A percentile compares a stretch with the other conserved stretches of the same genome.
phyloP scores from a whole-genome alignment of 106 monocot species.

The Allium cepa region DNA sequence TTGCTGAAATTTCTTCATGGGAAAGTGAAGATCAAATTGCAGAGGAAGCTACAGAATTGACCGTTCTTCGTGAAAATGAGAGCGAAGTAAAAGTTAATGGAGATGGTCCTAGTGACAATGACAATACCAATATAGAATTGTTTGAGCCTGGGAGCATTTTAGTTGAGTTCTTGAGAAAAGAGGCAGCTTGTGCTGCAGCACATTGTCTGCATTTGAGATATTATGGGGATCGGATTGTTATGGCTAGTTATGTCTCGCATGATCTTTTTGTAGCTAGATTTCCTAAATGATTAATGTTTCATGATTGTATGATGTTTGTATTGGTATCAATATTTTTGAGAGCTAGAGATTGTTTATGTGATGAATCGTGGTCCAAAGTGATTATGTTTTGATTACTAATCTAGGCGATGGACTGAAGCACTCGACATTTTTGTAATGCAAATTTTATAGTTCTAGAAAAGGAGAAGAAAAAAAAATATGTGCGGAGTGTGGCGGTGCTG shows the following conservation, averaged over 20 bases:
- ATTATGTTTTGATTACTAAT: too few relatives aligned
- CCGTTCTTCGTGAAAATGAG: not conserved
- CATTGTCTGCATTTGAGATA: slow-evolving; percentile 62
- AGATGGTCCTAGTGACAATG: slow-evolving; percentile 1
- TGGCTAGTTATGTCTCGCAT: slow-evolving; percentile 28
- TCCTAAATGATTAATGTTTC: slow-evolving; percentile 25
- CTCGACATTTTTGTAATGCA: too few relatives aligned
- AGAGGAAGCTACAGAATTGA: not conserved
- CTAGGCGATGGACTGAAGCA: too few relatives aligned
- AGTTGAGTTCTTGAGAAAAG: slow-evolving; percentile 80
- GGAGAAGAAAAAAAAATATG: too few relatives aligned
- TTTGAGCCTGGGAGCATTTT: slow-evolving; percentile 58
- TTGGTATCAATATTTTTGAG: too few relatives aligned
- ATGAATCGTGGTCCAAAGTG: too few relatives aligned
- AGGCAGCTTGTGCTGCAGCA: slow-evolving; percentile 65
- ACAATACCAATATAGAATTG: not conserved
- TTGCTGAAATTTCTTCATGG: not conserved
- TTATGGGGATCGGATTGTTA: slow-evolving; percentile 43
- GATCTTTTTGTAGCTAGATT: slow-evolving; percentile 46
- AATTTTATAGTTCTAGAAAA: too few relatives aligned
- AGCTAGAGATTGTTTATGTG: too few relatives aligned
- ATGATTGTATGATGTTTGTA: too few relatives aligned
- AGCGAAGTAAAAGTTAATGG: not conserved
- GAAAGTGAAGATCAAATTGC: not conserved
- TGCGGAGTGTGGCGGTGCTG: too few relatives aligned